Base-by-base conservation (phyloP, 768 basidiomycete genomes). In the Auricularia sp. region DNA sequence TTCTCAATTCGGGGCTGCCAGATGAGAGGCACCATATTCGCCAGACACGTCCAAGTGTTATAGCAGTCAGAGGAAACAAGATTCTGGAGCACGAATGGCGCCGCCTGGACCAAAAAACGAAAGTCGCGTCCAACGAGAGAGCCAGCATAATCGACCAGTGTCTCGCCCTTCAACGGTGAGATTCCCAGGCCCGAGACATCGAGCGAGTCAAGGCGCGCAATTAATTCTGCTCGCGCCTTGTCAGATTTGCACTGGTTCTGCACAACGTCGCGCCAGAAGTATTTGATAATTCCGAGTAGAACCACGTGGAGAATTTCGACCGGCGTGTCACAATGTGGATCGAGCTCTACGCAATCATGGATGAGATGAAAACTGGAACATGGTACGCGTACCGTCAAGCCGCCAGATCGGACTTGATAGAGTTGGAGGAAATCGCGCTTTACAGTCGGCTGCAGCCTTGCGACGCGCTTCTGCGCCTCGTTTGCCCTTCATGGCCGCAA, bases 281-380 rank as follows among this genome's bases (percentile, higher is more conserved):
- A 83, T 59, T 82, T 82, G 61, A 81, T 73, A 68, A 80, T 74
- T 0, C 80, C 79, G 1, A 81, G 75, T 0, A 81, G 70, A 33
- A 80, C 68, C 3, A 77, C 75, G 66, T 81, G 80, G n/a, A 56
- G 43, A 23, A 62, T 39, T 34, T 65, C 51, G 34, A 70, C 68
- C 2, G 69, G 71, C 0, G 70, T 70, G 51, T 70, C 66, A 3
- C n/a, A 14, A 44, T 69, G 66, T 4, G 69, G 68, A 62, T 51
- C 47, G 18, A 5, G 67, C 3, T 60, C 59, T 60, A 23, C 3
- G 16, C 3, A 60, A 2, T 21, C 47, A 18, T 51, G 21, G 6
- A 2, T 16, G 18, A 18, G 11, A 18, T 4, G 10, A 18, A 1
- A 1, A 4, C 14, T 18, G 5, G 14, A 51, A 12, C 1, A 51